Conservation (phyloP, 495 filamentous ascomycete genomes). For the Aspergillus asperescens region DNA sequence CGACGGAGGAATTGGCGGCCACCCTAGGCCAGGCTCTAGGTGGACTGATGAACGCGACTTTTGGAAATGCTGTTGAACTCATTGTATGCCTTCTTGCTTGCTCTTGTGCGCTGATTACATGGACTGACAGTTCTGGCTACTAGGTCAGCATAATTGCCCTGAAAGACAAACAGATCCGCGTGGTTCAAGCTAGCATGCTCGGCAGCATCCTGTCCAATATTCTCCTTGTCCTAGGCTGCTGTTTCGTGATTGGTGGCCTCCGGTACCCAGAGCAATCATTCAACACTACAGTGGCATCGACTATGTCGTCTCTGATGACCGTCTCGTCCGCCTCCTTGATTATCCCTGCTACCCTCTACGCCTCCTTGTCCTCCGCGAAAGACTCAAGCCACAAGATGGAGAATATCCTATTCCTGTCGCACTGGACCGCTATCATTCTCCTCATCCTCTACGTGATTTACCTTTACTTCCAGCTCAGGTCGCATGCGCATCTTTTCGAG, state of each 20-base stretch:
- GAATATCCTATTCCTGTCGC: slow-evolving; percentile 79
- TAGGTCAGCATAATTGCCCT: slow-evolving; percentile 94
- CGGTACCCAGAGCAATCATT: slow-evolving; percentile 64
- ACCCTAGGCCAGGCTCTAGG: slow-evolving; percentile 86
- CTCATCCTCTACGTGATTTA: slow-evolving; percentile 85
- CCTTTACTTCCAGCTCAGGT: slow-evolving; percentile 82
- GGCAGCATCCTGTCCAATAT: slow-evolving; percentile 96
- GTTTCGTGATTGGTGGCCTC: slow-evolving; percentile 86
- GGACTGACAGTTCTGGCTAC: slow-evolving; percentile 13
- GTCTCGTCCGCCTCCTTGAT: slow-evolving; percentile 88
- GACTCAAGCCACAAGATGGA: slow-evolving; percentile 16
- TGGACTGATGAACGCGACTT: slow-evolving; percentile 90
- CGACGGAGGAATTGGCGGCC: slow-evolving; percentile 84
- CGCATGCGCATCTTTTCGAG: slow-evolving; percentile 78
- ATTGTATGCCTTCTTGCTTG: slow-evolving; percentile 61
- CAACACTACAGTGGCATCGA: slow-evolving; percentile 83
- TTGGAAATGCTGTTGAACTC: slow-evolving; percentile 96
- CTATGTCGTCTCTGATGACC: slow-evolving; percentile 94
- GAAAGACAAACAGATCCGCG: slow-evolving; percentile 77
- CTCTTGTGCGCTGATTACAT: background rate
- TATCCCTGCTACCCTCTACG: slow-evolving; percentile 80
- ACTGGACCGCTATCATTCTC: slow-evolving; percentile 84
- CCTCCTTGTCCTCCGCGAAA: slow-evolving; percentile 37
- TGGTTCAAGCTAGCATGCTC: slow-evolving; percentile 97
- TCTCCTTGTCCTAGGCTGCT: slow-evolving; percentile 91